Evolutionary conservation across 2,329 filamentous ascomycete species (phyloP).

Genomic region (Pleoardoris graminearum): DNA sequence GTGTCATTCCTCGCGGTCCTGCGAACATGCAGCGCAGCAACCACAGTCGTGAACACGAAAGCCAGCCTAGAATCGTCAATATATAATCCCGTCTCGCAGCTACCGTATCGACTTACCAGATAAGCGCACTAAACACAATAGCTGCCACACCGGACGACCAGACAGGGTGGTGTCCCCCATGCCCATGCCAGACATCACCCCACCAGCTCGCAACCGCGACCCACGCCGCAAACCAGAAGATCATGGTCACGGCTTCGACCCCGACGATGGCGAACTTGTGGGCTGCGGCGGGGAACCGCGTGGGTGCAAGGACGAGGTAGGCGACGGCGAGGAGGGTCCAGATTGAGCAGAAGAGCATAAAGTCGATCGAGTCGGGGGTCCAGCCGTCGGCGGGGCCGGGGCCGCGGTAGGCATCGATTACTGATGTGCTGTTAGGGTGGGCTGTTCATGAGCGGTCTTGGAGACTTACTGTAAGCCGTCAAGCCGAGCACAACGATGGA

Average conservation of each 20-base stretch:
- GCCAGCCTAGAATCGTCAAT: slow-evolving; percentile 47
- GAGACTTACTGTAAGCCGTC: slow-evolving; percentile 70
- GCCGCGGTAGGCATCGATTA: slow-evolving; percentile 55
- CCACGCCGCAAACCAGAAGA: slow-evolving; percentile 91
- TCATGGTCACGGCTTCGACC: slow-evolving; percentile 72
- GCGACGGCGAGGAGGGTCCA: slow-evolving; percentile 72
- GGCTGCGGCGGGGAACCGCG: slow-evolving; percentile 61
- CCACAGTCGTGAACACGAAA: slow-evolving; percentile 55
- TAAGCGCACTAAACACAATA: slow-evolving; percentile 69
- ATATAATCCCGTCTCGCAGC: too few relatives aligned
- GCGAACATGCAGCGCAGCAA: slow-evolving; percentile 54
- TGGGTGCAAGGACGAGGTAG: slow-evolving; percentile 72
- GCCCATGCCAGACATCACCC: slow-evolving; percentile 55
- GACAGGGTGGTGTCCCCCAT: slow-evolving; percentile 49
- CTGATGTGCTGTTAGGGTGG: slow-evolving; percentile 20
- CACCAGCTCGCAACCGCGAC: slow-evolving; percentile 73
- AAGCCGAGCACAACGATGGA: slow-evolving; percentile 76
- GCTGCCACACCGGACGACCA: slow-evolving; percentile 67
- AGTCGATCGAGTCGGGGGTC: slow-evolving; percentile 65
- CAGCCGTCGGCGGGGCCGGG: slow-evolving; percentile 57
- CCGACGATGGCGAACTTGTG: slow-evolving; percentile 70
- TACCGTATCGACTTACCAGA: too few relatives aligned
- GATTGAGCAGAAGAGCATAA: slow-evolving; percentile 77
- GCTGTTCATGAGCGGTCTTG: not conserved
- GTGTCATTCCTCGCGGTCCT: slow-evolving; percentile 42